A percentile compares a stretch with the other conserved stretches of the same genome.
phyloP scores from a whole-genome alignment of 352 stramenopile species.

The Phytophthora podocarpi region DNA sequence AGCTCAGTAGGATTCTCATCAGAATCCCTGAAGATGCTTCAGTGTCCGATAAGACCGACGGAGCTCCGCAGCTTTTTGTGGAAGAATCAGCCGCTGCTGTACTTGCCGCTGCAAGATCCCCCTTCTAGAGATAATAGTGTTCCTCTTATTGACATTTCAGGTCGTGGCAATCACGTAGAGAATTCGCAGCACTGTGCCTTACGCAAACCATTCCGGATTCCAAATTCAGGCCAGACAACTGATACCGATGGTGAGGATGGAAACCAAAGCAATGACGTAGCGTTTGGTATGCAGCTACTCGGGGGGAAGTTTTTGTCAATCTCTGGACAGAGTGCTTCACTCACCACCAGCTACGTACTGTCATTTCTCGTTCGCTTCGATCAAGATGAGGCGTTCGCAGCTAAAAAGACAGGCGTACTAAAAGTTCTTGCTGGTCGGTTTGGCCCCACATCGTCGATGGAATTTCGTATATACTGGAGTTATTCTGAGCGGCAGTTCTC shows the following conservation, averaged over 20 bases:
- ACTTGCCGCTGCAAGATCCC: constrained; percentile 67
- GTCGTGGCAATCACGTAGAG: constrained; percentile 43
- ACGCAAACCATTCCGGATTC: constrained; percentile 67
- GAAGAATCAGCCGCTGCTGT: constrained; percentile 43
- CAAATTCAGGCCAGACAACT: constrained; percentile 2
- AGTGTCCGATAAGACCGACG: constrained; percentile 33
- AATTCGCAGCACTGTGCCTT: constrained; percentile 38
- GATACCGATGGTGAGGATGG: neutral
- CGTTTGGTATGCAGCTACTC: constrained; percentile 51
- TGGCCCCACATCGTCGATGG: neutral
- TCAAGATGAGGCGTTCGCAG: neutral
- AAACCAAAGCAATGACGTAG: constrained; percentile 4
- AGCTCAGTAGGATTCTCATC: constrained; percentile 40
- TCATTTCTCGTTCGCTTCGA: constrained; percentile 62
- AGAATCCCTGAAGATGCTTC: constrained; percentile 42
- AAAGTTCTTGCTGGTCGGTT: constrained; percentile 26
- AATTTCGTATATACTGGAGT: constrained; percentile 34
- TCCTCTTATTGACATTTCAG: constrained; percentile 60
- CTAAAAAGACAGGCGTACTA: neutral
- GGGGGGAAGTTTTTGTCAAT: constrained; percentile 30
- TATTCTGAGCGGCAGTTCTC: constrained; percentile 9
- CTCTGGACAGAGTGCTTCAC: neutral
- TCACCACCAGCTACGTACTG: constrained; percentile 15
- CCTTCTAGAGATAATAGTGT: constrained; percentile 2
- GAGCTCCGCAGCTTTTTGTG: constrained; percentile 56